A percentile compares a stretch with the other conserved stretches of the same genome.
phyloP scores from a whole-genome alignment of 179 eudicot genomes.

The Camellia oleifera region DNA sequence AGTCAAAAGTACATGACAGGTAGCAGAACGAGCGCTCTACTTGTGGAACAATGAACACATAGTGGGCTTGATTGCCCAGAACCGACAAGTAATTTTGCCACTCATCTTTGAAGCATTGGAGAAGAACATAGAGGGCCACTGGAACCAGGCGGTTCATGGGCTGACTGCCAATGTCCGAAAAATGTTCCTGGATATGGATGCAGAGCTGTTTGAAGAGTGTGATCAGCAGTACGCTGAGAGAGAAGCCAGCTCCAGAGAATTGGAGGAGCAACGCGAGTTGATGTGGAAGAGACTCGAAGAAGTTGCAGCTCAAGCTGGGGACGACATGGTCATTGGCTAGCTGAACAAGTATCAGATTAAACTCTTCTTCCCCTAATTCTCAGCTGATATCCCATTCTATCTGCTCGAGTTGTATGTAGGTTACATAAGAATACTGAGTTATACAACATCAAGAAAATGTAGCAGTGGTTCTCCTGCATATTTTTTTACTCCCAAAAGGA shows the following conservation, averaged over 20 bases:
- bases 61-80: slow-evolving; percentile 55
- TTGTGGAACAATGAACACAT: slow-evolving; percentile 77
- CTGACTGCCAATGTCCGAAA: slow-evolving; percentile 57
- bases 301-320: slow-evolving; percentile 23
- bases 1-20: slow-evolving; percentile 31
- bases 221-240: slow-evolving; percentile 43
- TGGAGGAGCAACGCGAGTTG: slow-evolving; percentile 46
- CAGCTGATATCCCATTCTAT: background rate
- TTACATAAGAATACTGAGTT: background rate
- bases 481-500: background rate
- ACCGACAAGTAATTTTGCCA: slow-evolving; percentile 63
- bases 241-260: slow-evolving; percentile 30
- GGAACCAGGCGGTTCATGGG: slow-evolving; percentile 74
- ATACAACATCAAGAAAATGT: background rate
- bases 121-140: slow-evolving; percentile 59
- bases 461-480: background rate
- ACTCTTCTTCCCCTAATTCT: background rate
- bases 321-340: slow-evolving; percentile 9
- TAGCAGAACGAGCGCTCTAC: slow-evolving; percentile 78
- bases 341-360: background rate
- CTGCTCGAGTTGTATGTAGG: background rate
- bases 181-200: slow-evolving; percentile 78
- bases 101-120: slow-evolving; percentile 65
- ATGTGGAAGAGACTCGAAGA: slow-evolving; percentile 68
- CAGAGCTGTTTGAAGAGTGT: slow-evolving; percentile 55